Percentiles rank a stretch among this genome's conserved stretches.
These are phyloP conservation scores for Limnanthes douglasii DNA, from an alignment of 345 rosid species.

Conservation along the genomic window DNA sequence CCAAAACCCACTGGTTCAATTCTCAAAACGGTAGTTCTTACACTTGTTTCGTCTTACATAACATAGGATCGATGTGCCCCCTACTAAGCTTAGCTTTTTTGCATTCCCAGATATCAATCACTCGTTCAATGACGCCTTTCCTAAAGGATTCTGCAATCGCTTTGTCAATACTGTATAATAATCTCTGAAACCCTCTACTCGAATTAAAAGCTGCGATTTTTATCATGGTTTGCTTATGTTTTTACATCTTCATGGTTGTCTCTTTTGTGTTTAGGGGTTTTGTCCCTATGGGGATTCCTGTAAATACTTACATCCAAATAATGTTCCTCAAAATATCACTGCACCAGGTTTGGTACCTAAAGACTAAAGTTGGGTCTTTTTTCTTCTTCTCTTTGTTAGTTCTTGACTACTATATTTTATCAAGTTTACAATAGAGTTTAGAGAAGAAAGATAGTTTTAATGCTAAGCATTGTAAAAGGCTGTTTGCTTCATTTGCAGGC, in stretches of 20 bases:
- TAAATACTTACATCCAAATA: slow-evolving; percentile 47
- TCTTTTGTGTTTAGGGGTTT: slow-evolving; percentile 34
- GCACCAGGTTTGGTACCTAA: not conserved
- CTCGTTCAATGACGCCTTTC: slow-evolving; percentile 12
- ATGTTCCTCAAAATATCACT: slow-evolving; percentile 7
- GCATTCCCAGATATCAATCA: slow-evolving; percentile 13
- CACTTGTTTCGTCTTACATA: not conserved
- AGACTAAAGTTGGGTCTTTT: not conserved
- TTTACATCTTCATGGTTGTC: slow-evolving; percentile 3
- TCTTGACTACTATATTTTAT: not conserved
- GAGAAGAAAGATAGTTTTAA: not conserved
- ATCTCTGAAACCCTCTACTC: not conserved
- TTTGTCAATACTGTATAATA: slow-evolving; percentile 35
- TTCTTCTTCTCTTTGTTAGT: not conserved
- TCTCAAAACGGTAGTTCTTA: slow-evolving; percentile 16
- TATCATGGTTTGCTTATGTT: not conserved
- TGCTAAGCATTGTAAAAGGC: not conserved
- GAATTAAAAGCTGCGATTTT: not conserved
- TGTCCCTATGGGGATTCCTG: slow-evolving; percentile 82
- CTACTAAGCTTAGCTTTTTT: not conserved
- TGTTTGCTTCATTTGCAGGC: slow-evolving; percentile 9
- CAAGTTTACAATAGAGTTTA: not conserved
- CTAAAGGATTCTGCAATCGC: slow-evolving; percentile 49
- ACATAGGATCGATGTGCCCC: not conserved
- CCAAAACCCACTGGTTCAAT: slow-evolving; percentile 65